Base-by-base conservation (phyloP, 257 asterid species). In the Penstemon barbatus region DNA sequence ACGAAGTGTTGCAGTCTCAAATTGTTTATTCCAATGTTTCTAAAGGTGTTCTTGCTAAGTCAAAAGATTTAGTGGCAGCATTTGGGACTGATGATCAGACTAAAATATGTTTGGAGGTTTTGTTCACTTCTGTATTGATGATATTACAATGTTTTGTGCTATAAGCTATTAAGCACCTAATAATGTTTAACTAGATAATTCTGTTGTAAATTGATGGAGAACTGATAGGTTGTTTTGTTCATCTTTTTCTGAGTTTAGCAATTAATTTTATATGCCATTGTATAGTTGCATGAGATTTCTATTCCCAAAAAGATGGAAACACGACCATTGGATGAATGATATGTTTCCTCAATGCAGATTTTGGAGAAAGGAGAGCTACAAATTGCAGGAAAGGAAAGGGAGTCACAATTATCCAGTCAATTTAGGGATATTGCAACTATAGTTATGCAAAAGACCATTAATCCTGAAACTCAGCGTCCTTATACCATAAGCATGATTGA, bases 381-480 rank as follows among this genome's bases (percentile, higher is more conserved):
- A 83, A 87, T 93, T 73, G 97, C 99, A 58, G 97, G 99, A 55
- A 93, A 90, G 84, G 97, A 93, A 82, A 90, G 99, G 78, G 99
- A 93, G 64, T 89, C 96, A 3, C 95, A 87, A 74, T 77, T 93
- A 49, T 87, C 94, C 18, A 93, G 89, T 81, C 99, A 88, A 71
- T 93, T 90, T 73, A 85, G 89, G 83, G 99, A 90, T 77, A 89
- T 93, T 78, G 96, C 96, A 38, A 90, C 97, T 50, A 85, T 93
- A 44, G 92, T 88, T 37, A 93, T 88, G 99, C 92, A 90, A 85
- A 93, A 91, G 85, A 90, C 99, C 45, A 69, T 83, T 72, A 93
- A 93, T 64, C 89, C 97, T 42, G 96, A 93, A 82, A 90, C 99
- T 41, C 88, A 85, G 57, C 84, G 95, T 5, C 97, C 99, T 60